phyloP scores from a whole-genome alignment of 164 flowering plant genomes.

The Vitis labrusca region DNA sequence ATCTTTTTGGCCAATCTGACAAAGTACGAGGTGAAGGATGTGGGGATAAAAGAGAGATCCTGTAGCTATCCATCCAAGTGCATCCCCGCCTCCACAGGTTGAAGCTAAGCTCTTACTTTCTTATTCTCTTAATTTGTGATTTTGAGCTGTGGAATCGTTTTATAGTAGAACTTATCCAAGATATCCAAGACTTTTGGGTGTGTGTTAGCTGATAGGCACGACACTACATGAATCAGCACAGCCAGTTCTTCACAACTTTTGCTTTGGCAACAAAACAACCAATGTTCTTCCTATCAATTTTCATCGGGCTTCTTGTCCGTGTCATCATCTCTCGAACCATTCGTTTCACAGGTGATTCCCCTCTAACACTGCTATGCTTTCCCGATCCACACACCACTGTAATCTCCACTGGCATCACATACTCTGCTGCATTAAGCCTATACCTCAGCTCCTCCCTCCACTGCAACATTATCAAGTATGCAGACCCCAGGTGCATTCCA shows the following conservation, averaged over 20 bases:
- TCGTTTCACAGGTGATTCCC: slow-evolving; percentile 68
- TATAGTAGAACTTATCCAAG: too few species aligned
- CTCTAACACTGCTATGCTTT: slow-evolving; percentile 67
- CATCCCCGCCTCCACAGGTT: too few species aligned
- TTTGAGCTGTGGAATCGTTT: too few species aligned
- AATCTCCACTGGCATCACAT: slow-evolving; percentile 50
- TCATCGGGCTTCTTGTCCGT: slow-evolving; percentile 56
- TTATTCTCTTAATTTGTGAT: too few species aligned
- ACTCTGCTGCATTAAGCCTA: slow-evolving; percentile 27
- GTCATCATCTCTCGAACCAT: slow-evolving; percentile 61
- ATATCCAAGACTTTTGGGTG: too few species aligned
- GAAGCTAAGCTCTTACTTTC: too few species aligned
- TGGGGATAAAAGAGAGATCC: too few species aligned
- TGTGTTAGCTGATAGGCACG: too few species aligned
- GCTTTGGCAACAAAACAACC: slow-evolving; percentile 80
- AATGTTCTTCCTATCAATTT: slow-evolving; percentile 59
- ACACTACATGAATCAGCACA: slow-evolving; percentile 23
- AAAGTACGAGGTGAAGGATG: too few species aligned
- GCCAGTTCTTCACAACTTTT: slow-evolving; percentile 58
- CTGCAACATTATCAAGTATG: slow-evolving; percentile 72
- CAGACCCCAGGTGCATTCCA: slow-evolving; percentile 76
- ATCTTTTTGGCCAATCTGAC: too few species aligned
- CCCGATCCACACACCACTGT: slow-evolving; percentile 79
- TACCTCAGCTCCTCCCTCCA: slow-evolving; percentile 62
- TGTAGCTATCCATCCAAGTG: too few species aligned